phyloP scores from a whole-genome alignment of 2,329 filamentous ascomycete genomes.

The Colletotrichum horii region DNA sequence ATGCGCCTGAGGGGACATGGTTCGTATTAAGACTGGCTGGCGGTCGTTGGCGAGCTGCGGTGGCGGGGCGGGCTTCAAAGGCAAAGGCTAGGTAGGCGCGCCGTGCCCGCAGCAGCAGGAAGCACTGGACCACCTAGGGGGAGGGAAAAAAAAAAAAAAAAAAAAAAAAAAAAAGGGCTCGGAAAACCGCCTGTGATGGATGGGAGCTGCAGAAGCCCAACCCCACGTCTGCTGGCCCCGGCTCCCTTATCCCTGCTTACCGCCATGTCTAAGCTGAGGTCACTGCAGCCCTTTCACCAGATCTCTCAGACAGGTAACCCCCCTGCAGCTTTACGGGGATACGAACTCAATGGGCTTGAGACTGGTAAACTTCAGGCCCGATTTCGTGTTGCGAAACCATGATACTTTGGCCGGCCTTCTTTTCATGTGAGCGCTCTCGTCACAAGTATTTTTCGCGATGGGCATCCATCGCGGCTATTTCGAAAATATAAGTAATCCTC shows the following conservation, averaged over 20 bases:
- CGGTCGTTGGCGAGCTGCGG: neutral
- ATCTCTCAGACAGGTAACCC: neutral
- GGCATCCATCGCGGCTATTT: neutral
- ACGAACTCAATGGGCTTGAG: conserved; percentile 1
- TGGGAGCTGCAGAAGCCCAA: conserved; percentile 2
- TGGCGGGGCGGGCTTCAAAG: conserved; percentile 17
- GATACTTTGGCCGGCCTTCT: neutral
- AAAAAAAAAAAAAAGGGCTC: neutral
- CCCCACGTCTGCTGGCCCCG: conserved; percentile 12
- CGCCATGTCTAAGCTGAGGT: neutral
- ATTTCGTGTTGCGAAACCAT: neutral
- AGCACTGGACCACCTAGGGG: neutral
- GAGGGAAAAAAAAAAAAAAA: neutral
- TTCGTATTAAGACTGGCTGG: conserved; percentile 14
- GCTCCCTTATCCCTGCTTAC: conserved; percentile 2
- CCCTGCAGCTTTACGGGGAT: neutral
- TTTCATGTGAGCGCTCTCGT: neutral
- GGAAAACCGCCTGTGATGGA: neutral
- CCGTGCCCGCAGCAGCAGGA: conserved; percentile 1
- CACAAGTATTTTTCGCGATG: neutral
- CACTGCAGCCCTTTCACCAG: neutral
- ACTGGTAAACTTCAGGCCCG: neutral
- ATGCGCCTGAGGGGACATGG: conserved; percentile 11
- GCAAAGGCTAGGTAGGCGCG: conserved; percentile 13
- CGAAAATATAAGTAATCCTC: neutral